Evolutionary conservation across 495 filamentous ascomycete genomes (phyloP), one percentile per base, ranked within the genome.

Genomic region (Tuber umbilicatum): DNA sequence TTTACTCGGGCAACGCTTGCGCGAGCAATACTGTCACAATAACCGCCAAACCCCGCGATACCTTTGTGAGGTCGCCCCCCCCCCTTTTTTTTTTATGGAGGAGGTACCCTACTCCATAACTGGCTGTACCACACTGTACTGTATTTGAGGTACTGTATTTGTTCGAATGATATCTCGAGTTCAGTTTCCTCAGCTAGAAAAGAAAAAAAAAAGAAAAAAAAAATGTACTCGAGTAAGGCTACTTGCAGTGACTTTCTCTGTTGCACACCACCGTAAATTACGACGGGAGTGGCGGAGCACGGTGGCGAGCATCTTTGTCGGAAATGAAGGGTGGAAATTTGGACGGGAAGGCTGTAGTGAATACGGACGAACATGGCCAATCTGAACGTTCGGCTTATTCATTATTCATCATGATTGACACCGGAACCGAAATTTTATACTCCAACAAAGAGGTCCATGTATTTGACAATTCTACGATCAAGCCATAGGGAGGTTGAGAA

Each of bases 311-410:
- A 64, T 35, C 27, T 19, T 35, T 64, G 31, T 64, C 27, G 55
- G 55, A 64, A 64, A 64, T 64, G 55, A 64, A 27, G 55, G 27
- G n/a, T 35, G 55, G 55, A 64, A 64, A 64, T 64, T 64, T 64
- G 55, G 55, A 64, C 55, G 55, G 55, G 55, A 64, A 12, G 19
- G 55, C 55, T 64, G 55, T 19, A 17, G 12, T 17, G 55, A 17
- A 64, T 31, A 19, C n/a, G 4, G 55, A 64, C 55, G 14, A 19
- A 35, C 55, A 27, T 35, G 55, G 19, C 55, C 55, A 64, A 35
- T 64, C 55, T 35, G 55, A 64, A 64, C 27, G 4, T 64, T 64
- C 31, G 17, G 55, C 55, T 27, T 14, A 35, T 27, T 35, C 1
- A 35, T 4, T 31, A 35, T 64, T 31, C 50, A 31, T 12, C 10